Percentiles rank a stretch among this genome's conserved stretches.
These are phyloP conservation scores for Ambispora gerdemannii DNA, from an alignment of 192 early-diverging fungal species.

Conservation along the genomic window DNA sequence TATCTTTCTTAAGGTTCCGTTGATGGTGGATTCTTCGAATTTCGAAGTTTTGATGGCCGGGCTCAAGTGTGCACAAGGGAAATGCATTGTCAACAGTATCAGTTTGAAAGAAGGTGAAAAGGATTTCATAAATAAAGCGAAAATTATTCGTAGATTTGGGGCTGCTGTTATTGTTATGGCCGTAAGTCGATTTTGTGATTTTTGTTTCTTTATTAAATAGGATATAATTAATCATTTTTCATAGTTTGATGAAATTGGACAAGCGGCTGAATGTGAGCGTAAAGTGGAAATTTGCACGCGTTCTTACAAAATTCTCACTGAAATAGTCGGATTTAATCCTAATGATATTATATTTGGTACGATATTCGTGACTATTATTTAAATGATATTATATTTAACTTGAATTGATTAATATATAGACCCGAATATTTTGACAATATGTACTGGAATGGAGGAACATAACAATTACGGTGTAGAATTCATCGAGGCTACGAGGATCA, in stretches of 20 bases:
- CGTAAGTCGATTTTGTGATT: constrained; percentile 38
- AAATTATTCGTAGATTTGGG: constrained; percentile 84
- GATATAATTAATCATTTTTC: not conserved
- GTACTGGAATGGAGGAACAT: constrained; percentile 96
- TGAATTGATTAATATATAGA: constrained; percentile 48
- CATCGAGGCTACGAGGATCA: constrained; percentile 68
- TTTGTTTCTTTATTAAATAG: not conserved
- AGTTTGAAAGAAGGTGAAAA: constrained; percentile 92
- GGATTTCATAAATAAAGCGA: constrained; percentile 89
- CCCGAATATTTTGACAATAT: constrained; percentile 95
- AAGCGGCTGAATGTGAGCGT: constrained; percentile 78
- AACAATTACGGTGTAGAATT: constrained; percentile 96
- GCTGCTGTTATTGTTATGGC: constrained; percentile 97
- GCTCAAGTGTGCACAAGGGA: constrained; percentile 93
- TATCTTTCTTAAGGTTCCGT: constrained; percentile 51
- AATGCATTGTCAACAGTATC: constrained; percentile 97
- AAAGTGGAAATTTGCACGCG: constrained; percentile 90
- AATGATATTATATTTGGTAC: constrained; percentile 75
- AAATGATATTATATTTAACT: not conserved
- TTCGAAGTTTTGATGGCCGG: constrained; percentile 96
- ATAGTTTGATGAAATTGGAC: constrained; percentile 89
- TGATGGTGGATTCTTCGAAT: constrained; percentile 98
- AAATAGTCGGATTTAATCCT: constrained; percentile 80
- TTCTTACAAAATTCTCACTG: constrained; percentile 84
- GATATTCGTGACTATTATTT: not conserved